A percentile compares a stretch with the other conserved stretches of the same genome.
phyloP scores from a whole-genome alignment of 495 filamentous ascomycete species.

The Rusavskia elegans region DNA sequence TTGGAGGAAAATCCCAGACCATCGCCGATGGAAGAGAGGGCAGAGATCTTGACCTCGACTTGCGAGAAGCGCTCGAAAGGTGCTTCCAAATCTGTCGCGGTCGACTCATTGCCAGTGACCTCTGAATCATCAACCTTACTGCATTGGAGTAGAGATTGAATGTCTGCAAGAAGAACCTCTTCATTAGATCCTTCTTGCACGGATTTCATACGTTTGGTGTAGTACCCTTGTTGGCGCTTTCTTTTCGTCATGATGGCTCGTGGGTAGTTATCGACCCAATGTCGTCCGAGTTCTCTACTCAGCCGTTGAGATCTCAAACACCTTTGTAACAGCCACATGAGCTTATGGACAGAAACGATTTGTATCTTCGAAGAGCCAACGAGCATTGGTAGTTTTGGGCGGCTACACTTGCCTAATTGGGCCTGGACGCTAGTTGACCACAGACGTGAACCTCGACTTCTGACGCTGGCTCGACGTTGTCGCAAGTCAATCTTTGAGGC shows the following conservation, averaged over 20 bases:
- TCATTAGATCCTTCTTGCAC: slow-evolving; percentile 45
- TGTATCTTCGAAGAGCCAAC: too few relatives aligned
- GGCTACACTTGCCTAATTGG: too few relatives aligned
- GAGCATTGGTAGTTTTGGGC: too few relatives aligned
- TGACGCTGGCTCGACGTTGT: not conserved
- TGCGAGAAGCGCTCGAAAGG: slow-evolving; percentile 38
- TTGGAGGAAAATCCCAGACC: slow-evolving; percentile 47
- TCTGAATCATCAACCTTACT: not conserved
- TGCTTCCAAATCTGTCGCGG: not conserved
- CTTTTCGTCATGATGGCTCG: slow-evolving; percentile 4
- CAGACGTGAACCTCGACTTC: too few relatives aligned
- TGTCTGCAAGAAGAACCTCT: slow-evolving; percentile 58
- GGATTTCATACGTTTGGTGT: slow-evolving; percentile 38
- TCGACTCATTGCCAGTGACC: not conserved
- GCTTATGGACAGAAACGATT: too few relatives aligned
- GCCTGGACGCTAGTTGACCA: too few relatives aligned
- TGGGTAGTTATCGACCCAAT: not conserved
- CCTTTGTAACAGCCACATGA: too few relatives aligned
- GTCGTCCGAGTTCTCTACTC: not conserved
- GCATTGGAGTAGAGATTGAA: slow-evolving; percentile 41
- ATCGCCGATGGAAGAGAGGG: slow-evolving; percentile 82
- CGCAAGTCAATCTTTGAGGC: not conserved
- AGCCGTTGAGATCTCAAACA: too few relatives aligned
- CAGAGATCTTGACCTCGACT: slow-evolving; percentile 58
- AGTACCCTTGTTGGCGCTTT: slow-evolving; percentile 7